Conservation (phyloP, 192 early-diverging fungal genomes). For the Martensiomyces pterosporus region DNA sequence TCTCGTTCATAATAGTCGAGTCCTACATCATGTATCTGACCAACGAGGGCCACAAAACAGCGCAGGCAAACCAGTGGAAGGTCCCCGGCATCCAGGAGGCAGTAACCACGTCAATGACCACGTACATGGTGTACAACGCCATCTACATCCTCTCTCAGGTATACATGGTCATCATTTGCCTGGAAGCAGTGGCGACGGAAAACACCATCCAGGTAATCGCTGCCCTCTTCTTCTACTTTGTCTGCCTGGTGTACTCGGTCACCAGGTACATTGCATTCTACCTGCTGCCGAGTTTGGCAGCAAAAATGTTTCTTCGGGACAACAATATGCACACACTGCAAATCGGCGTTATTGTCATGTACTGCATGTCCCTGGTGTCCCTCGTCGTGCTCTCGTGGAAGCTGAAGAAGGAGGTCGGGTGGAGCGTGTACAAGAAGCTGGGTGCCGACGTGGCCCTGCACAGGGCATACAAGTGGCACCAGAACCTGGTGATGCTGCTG, state of each 20-base stretch:
- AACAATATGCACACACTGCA: conserved; percentile 39
- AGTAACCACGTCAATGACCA: conserved; percentile 32
- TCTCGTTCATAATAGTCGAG: conserved; percentile 37
- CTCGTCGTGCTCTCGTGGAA: conserved; percentile 33
- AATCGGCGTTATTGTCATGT: conserved; percentile 24
- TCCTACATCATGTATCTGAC: conserved; percentile 36
- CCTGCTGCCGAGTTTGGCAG: conserved; percentile 28
- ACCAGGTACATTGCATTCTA: conserved; percentile 34
- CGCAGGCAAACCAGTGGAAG: conserved; percentile 25
- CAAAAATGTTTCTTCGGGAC: conserved; percentile 32
- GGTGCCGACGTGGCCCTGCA: conserved; percentile 47
- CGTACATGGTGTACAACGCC: conserved; percentile 45
- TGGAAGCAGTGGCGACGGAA: conserved; percentile 31
- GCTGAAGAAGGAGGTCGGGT: conserved; percentile 51
- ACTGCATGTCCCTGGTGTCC: conserved; percentile 24
- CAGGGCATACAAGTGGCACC: conserved; percentile 45
- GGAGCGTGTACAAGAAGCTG: conserved; percentile 48
- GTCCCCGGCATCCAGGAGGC: conserved; percentile 29
- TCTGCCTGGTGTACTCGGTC: conserved; percentile 22
- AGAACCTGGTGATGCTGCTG: conserved; percentile 39
- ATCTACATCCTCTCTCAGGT: conserved; percentile 43
- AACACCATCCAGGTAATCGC: conserved; percentile 48
- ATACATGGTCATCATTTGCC: conserved; percentile 39
- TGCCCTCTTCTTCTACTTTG: conserved; percentile 37
- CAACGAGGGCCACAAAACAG: conserved; percentile 6